phyloP scores from a whole-genome alignment of 1,284 basidiomycete species.

The Limonomyces culmigenus region DNA sequence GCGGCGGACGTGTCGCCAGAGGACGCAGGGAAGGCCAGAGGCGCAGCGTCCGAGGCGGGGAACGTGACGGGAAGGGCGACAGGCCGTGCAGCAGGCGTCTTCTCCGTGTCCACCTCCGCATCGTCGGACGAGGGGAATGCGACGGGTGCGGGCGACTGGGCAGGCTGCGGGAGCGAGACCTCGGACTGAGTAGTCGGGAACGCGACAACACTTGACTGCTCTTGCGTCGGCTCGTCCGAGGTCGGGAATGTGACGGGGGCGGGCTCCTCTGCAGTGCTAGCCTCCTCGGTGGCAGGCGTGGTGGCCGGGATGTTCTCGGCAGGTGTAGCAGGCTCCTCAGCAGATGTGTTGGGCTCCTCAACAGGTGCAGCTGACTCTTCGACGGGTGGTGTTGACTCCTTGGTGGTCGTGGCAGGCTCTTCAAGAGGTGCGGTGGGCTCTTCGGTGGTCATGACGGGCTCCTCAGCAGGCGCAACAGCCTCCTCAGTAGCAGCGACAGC shows the following conservation, averaged over 20 bases:
- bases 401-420: conserved; percentile 9
- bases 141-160: not conserved
- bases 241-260: conserved; percentile 16
- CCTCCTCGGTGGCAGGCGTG: conserved; percentile 15
- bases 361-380: conserved; percentile 4
- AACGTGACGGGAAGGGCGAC: conserved; percentile 17
- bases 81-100: conserved; percentile 10
- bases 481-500: no score
- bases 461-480: no score
- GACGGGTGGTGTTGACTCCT: conserved; percentile 7
- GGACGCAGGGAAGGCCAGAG: no score
- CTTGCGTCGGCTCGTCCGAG: conserved; percentile 14
- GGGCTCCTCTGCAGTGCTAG: not conserved
- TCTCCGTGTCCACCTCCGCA: conserved; percentile 3
- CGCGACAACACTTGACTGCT: conserved; percentile 11
- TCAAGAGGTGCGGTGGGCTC: not conserved
- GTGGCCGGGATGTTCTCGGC: conserved; percentile 15
- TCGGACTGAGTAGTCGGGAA: no score
- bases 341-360: not conserved
- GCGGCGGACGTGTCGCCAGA: conserved; percentile 13
- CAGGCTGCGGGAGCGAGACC: not conserved
- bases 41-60: conserved; percentile 17
- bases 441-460: no score
- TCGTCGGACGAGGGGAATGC: conserved; percentile 11
- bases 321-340: conserved; percentile 2